phyloP scores from a whole-genome alignment of 805 yeast genomes.

The Nakazawaea siamensis region DNA sequence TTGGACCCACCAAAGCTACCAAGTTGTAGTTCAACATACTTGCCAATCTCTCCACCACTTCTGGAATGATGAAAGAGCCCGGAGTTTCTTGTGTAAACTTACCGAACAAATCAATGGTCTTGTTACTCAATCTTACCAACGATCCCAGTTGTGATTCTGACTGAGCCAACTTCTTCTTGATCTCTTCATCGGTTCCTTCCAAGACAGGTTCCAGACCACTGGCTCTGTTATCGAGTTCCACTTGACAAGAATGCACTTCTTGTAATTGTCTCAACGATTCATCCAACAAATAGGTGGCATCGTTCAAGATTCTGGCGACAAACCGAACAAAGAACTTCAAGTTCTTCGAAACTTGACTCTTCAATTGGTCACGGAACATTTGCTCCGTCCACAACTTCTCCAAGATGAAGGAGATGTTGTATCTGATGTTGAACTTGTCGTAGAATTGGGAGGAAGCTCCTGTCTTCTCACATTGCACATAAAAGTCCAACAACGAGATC shows the following conservation, averaged over 20 bases:
- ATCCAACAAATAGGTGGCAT: constrained; percentile 84
- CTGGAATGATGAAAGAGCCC: constrained; percentile 74
- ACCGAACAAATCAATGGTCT: constrained; percentile 71
- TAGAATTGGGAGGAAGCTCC: constrained; percentile 94
- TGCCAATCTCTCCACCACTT: constrained; percentile 88
- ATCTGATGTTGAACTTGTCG: constrained; percentile 90
- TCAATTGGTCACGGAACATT: constrained; percentile 59
- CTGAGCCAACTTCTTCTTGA: constrained; percentile 42
- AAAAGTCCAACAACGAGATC: constrained; percentile 80
- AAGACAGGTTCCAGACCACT: constrained; percentile 19
- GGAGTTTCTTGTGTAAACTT: constrained; percentile 85
- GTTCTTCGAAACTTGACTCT: constrained; percentile 54
- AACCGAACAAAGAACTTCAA: constrained; percentile 85
- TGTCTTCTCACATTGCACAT: constrained; percentile 92
- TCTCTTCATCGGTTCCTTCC: constrained; percentile 56
- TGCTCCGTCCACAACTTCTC: constrained; percentile 78
- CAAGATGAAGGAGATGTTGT: constrained; percentile 73
- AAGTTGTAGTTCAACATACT: constrained; percentile 93
- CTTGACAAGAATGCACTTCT: constrained; percentile 69
- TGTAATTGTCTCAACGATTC: constrained; percentile 78
- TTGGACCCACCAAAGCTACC: constrained; percentile 91
- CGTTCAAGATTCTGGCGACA: constrained; percentile 91
- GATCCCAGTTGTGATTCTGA: constrained; percentile 77
- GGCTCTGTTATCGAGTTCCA: constrained; percentile 48
- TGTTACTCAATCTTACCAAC: constrained; percentile 74